Evolutionary conservation across 1,139 yeast species (phyloP), one percentile per base, ranked within the genome.

Genomic region (Pichia sp.): DNA sequence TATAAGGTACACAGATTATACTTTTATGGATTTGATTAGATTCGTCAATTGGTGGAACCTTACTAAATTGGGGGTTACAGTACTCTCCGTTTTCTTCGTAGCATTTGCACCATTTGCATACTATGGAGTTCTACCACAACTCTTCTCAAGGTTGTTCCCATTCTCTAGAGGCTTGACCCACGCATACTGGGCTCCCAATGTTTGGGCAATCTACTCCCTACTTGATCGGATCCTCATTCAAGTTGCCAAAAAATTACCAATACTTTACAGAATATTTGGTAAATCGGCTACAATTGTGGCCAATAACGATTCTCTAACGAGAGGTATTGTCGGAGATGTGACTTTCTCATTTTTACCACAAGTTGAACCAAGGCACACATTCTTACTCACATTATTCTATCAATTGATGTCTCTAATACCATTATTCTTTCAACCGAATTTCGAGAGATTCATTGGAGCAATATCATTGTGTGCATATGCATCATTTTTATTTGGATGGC

Each of bases 161-260:
- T 91, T 91, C 55, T 82, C 94, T 34, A 71, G 98, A 53, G 98
- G 98, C 1, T 67, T 93, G 27, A 91, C 96, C 5, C 98, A 93
- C 59, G 96, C 97, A 0, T 93, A 93, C 61, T 91, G 98, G 98
- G 98, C 98, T 1, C 98, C 98, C 5, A 91, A 91, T 51, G 66
- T 87, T 36, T 91, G 99, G 99, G 96, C 98, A 0, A 51, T 91
- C 11, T 91, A 91, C 58, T 84, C 96, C 1, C 82, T 85, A 48
- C 45, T 69, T n/a, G 99, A 91, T 59, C 68, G 95, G 41, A 54
- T 79, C 1, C 64, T 88, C 38, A 74, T 86, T 21, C 67, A 69
- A 43, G 51, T 71, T 16, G 30, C 48, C 4, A 32, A 43, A 14
- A 39, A 33, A 17, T 22, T 55, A 7, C 58, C 59, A 4, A 13